Evolutionary conservation across 140 eudicot species (phyloP).

Genomic region (Flaveria floridana): DNA sequence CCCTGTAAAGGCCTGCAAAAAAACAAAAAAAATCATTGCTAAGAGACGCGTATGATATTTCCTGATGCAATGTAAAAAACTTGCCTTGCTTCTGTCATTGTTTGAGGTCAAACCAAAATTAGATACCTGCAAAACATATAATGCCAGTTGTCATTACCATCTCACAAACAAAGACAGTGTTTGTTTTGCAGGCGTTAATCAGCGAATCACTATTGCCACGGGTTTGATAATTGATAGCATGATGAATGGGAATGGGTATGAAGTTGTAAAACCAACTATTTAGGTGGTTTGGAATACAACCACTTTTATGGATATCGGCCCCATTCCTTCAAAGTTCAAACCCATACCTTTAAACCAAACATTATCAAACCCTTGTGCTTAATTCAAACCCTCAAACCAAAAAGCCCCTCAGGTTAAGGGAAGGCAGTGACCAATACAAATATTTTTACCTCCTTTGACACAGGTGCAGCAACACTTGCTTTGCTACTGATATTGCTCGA

Average conservation of each 20-base stretch:
- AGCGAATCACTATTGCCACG: neutral
- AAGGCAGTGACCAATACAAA: neutral
- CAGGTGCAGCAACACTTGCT: slow-evolving; percentile 21
- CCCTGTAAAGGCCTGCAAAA: slow-evolving; percentile 72
- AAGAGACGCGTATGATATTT: neutral
- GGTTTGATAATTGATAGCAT: slow-evolving; percentile 7
- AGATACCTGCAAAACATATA: slow-evolving; percentile 34
- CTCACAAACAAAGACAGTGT: neutral
- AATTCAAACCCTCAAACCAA: neutral
- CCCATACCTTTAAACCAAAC: neutral
- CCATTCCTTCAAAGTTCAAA: neutral
- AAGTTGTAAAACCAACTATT: neutral
- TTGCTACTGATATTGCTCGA: slow-evolving; percentile 25
- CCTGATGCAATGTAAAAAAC: slow-evolving; percentile 19
- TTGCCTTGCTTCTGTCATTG: slow-evolving; percentile 46
- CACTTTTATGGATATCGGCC: neutral
- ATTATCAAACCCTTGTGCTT: neutral
- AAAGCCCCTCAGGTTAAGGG: neutral
- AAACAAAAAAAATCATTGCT: neutral
- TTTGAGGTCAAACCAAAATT: slow-evolving; percentile 2
- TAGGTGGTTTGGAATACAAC: neutral
- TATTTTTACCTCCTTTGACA: slow-evolving; percentile 31
- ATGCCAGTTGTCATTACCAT: neutral
- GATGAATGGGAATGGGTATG: neutral
- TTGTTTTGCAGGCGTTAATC: neutral